A percentile compares a stretch with the other conserved stretches of the same genome.
Conservation (phyloP, 164 flowering plant species). For the Paratinospora sagittata region DNA sequence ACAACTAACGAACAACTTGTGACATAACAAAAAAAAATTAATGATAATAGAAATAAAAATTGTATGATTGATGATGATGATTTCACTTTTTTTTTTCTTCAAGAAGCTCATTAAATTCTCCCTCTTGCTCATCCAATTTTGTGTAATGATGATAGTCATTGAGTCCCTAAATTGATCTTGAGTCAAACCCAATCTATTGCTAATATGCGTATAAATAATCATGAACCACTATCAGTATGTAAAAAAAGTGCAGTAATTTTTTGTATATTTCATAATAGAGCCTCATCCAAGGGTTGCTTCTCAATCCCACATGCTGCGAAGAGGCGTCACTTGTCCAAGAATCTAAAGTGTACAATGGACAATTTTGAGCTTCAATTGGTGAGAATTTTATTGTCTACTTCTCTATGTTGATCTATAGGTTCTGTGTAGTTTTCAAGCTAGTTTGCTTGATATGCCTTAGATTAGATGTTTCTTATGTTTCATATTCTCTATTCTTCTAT, state of each 20-base stretch:
- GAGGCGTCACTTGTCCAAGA: conserved; percentile 27
- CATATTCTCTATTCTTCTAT: no score
- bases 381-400: conserved; percentile 19
- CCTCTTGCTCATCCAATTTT: neutral
- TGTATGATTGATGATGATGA: no score
- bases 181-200: neutral
- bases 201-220: neutral
- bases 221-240: neutral
- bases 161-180: neutral
- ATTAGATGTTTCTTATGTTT: no score
- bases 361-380: conserved; percentile 47
- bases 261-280: conserved; percentile 12
- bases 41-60: neutral
- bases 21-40: neutral
- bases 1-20: neutral
- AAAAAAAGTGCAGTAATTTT: conserved; percentile 2
- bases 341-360: conserved; percentile 21
- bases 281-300: conserved; percentile 25
- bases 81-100: neutral
- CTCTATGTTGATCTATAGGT: neutral
- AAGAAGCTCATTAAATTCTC: neutral
- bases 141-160: neutral
- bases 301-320: conserved; percentile 34
- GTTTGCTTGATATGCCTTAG: no score
- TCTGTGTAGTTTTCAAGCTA: neutral